Percentiles rank a stretch among this genome's conserved stretches.
Evolutionary conservation across 495 filamentous ascomycete species (phyloP).

Genomic region (Pyrenopolyporus hunteri): DNA sequence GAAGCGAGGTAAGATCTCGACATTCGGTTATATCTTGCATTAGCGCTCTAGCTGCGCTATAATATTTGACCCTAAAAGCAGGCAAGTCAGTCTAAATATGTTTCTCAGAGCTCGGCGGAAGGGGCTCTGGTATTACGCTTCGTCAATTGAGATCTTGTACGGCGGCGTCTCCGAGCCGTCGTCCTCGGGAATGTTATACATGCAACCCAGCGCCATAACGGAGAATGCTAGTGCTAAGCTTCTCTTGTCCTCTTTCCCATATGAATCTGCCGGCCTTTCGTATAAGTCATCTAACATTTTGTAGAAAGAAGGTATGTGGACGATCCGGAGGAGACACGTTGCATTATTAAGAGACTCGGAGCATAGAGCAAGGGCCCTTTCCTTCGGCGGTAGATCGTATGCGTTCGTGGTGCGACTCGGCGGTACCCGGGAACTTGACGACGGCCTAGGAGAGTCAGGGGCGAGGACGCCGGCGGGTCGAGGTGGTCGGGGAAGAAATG

Average conservation of each 20-base stretch:
- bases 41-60: slow-evolving; percentile 72
- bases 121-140: slow-evolving; percentile 66
- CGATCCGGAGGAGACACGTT: slow-evolving; percentile 79
- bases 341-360: slow-evolving; percentile 82
- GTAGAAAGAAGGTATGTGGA: slow-evolving; percentile 89
- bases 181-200: slow-evolving; percentile 69
- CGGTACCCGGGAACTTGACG: slow-evolving; percentile 60
- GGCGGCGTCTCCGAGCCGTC: slow-evolving; percentile 38
- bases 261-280: slow-evolving; percentile 69
- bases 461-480: slow-evolving; percentile 46
- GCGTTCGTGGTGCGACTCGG: slow-evolving; percentile 63
- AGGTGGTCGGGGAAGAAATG: slow-evolving; percentile 54
- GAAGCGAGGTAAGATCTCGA: slow-evolving; percentile 81
- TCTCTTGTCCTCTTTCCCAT: slow-evolving; percentile 73
- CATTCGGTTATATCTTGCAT: slow-evolving; percentile 92
- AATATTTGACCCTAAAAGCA: slow-evolving; percentile 76
- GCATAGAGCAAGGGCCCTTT: slow-evolving; percentile 71
- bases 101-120: background rate
- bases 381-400: slow-evolving; percentile 73
- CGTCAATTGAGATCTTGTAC: slow-evolving; percentile 75
- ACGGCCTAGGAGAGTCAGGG: slow-evolving; percentile 76
- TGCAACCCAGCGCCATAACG: slow-evolving; percentile 82
- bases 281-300: slow-evolving; percentile 80
- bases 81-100: slow-evolving; percentile 10
- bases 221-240: slow-evolving; percentile 86